Evolutionary conservation across 2,329 filamentous ascomycete genomes (phyloP).

Genomic region (Achaetomium macrosporum): DNA sequence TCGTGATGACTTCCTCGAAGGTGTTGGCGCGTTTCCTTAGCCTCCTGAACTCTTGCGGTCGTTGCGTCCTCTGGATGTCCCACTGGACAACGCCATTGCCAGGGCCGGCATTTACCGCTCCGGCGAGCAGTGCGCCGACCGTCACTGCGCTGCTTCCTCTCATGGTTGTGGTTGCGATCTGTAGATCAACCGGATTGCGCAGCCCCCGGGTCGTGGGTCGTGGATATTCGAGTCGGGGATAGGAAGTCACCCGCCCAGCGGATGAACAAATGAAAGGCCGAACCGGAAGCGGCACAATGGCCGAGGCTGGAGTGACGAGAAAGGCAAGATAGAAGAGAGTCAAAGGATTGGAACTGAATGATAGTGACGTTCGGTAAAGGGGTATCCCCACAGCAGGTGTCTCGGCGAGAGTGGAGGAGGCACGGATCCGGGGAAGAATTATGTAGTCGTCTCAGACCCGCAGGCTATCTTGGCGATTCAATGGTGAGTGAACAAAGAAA

Average conservation of each 20-base stretch:
- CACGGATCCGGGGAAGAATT: neutral
- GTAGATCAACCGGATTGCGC: neutral
- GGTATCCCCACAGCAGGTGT: neutral
- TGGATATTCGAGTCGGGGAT: neutral
- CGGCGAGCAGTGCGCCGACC: constrained; percentile 24
- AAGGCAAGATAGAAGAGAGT: neutral
- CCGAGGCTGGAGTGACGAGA: neutral
- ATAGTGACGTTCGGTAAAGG: neutral
- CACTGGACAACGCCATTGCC: constrained; percentile 39
- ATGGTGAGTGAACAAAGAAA: neutral
- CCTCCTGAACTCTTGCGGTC: constrained; percentile 14
- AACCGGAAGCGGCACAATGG: neutral
- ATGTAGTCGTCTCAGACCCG: neutral
- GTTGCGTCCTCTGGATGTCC: constrained; percentile 39
- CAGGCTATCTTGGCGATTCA: neutral
- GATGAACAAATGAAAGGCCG: neutral
- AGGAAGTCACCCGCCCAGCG: neutral
- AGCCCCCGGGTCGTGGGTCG: neutral
- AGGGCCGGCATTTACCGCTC: constrained; percentile 17
- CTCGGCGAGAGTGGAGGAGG: neutral
- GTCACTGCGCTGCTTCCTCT: constrained; percentile 19
- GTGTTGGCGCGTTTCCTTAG: constrained; percentile 37
- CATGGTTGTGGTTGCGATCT: constrained; percentile 18
- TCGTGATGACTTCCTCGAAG: constrained; percentile 39
- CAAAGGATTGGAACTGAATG: neutral